These are phyloP conservation scores for Byssochlamys sp. DNA, from an alignment of 2,329 filamentous ascomycete species.

Conservation along the genomic window DNA sequence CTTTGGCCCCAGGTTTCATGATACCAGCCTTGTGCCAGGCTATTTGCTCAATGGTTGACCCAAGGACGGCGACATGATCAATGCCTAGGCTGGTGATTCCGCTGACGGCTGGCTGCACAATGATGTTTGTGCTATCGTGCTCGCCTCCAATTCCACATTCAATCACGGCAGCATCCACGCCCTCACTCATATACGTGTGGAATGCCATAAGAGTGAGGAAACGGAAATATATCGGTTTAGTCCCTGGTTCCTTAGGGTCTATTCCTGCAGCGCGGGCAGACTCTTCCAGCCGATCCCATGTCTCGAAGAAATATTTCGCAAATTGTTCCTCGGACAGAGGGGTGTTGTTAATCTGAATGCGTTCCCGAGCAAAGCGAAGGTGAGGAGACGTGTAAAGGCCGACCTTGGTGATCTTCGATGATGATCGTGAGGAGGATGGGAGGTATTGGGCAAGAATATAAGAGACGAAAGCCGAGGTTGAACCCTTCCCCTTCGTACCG, in stretches of 20 bases:
- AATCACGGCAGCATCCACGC: slow-evolving; percentile 68
- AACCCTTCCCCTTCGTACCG: slow-evolving; percentile 90
- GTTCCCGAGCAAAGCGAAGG: slow-evolving; percentile 70
- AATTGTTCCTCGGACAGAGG: slow-evolving; percentile 62
- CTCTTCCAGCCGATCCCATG: slow-evolving; percentile 62
- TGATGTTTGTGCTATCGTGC: slow-evolving; percentile 82
- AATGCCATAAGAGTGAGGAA: slow-evolving; percentile 83
- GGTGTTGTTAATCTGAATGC: slow-evolving; percentile 67
- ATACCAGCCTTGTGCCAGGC: slow-evolving; percentile 90
- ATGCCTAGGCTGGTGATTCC: slow-evolving; percentile 74
- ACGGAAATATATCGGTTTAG: slow-evolving; percentile 85
- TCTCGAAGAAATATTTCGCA: slow-evolving; percentile 68
- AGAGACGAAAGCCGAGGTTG: slow-evolving; percentile 73
- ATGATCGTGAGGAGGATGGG: slow-evolving; percentile 15
- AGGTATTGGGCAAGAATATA: slow-evolving; percentile 61
- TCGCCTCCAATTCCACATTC: slow-evolving; percentile 93
- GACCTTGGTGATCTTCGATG: slow-evolving; percentile 43
- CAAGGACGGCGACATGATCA: slow-evolving; percentile 74
- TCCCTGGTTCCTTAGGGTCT: slow-evolving; percentile 42
- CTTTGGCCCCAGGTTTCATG: slow-evolving; percentile 58
- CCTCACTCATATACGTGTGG: slow-evolving; percentile 68
- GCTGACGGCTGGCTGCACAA: slow-evolving; percentile 59
- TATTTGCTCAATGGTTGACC: slow-evolving; percentile 68
- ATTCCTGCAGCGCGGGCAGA: slow-evolving; percentile 44
- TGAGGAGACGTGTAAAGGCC: slow-evolving; percentile 83